phyloP scores from a whole-genome alignment of 768 basidiomycete species.

The Plicaturopsis crispa region DNA sequence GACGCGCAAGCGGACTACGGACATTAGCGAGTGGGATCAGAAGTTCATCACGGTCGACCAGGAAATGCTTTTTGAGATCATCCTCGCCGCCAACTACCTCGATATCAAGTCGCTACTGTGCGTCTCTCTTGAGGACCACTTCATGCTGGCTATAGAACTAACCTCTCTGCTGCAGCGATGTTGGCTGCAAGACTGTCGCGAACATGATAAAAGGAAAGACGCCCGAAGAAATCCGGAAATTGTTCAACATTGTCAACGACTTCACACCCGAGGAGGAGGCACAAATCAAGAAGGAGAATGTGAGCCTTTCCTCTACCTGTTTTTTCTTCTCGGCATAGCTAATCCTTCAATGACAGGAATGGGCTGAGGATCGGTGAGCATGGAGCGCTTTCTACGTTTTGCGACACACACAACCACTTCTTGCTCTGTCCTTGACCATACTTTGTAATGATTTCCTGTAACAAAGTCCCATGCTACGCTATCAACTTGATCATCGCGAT shows the following conservation, averaged over 20 bases:
- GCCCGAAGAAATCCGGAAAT: conserved; percentile 96
- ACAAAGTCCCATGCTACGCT: no score
- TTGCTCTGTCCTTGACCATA: conserved; percentile 5
- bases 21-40: conserved; percentile 99
- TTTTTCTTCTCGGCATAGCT: not conserved
- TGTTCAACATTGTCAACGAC: conserved; percentile 97
- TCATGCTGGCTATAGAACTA: conserved; percentile 6
- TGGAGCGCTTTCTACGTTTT: conserved; percentile 15
- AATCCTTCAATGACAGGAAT: conserved; percentile 48
- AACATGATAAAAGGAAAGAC: conserved; percentile 99
- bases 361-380: conserved; percentile 83
- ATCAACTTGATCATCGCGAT: no score
- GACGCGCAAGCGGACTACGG: conserved; percentile 94
- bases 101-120: conserved; percentile 98
- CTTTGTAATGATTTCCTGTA: no score
- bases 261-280: conserved; percentile 99
- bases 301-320: conserved; percentile 28
- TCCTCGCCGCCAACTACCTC: conserved; percentile 98
- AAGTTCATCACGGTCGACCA: conserved; percentile 99
- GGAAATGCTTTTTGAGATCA: conserved; percentile 99
- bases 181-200: conserved; percentile 97
- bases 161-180: conserved; percentile 52
- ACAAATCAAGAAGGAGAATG: conserved; percentile 99
- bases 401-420: conserved; percentile 14
- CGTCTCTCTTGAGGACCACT: conserved; percentile 23